phyloP scores from a whole-genome alignment of 495 filamentous ascomycete species.

The Penicillium waksmanii region DNA sequence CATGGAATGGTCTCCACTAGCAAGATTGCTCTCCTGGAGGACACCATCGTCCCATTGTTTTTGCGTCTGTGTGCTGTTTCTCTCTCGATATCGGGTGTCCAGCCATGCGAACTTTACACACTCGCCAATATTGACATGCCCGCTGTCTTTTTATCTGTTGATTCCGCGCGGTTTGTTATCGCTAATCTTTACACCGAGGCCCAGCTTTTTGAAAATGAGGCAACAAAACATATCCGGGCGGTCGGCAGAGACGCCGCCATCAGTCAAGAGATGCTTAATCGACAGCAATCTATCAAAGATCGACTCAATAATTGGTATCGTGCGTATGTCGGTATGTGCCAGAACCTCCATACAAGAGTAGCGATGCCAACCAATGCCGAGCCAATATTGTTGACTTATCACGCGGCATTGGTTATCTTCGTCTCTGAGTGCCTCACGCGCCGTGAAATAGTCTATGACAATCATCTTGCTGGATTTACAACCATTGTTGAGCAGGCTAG shows the following conservation, averaged over 20 bases:
- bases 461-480: slow-evolving; percentile 26
- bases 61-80: slow-evolving; percentile 27
- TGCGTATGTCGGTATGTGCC: slow-evolving; percentile 12
- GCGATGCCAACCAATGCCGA: slow-evolving; percentile 3
- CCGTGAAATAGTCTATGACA: slow-evolving; percentile 24
- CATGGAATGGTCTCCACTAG: slow-evolving; percentile 11
- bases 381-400: slow-evolving; percentile 17
- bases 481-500: slow-evolving; percentile 33
- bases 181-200: slow-evolving; percentile 20
- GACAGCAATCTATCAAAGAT: slow-evolving; percentile 13
- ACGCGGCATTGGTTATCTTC: slow-evolving; percentile 17
- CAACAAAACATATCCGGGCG: slow-evolving; percentile 5
- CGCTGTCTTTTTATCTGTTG: slow-evolving; percentile 19
- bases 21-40: slow-evolving; percentile 25
- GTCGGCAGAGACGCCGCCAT: not conserved
- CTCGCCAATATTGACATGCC: not conserved
- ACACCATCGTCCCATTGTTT: slow-evolving; percentile 30
- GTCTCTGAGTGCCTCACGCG: slow-evolving; percentile 15
- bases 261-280: slow-evolving; percentile 7
- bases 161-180: slow-evolving; percentile 22
- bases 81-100: slow-evolving; percentile 26
- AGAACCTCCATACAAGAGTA: not conserved
- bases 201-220: slow-evolving; percentile 28
- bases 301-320: slow-evolving; percentile 15
- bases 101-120: slow-evolving; percentile 18